Conservation (phyloP, 495 filamentous ascomycete species). For the Amniculicola lignicola region DNA sequence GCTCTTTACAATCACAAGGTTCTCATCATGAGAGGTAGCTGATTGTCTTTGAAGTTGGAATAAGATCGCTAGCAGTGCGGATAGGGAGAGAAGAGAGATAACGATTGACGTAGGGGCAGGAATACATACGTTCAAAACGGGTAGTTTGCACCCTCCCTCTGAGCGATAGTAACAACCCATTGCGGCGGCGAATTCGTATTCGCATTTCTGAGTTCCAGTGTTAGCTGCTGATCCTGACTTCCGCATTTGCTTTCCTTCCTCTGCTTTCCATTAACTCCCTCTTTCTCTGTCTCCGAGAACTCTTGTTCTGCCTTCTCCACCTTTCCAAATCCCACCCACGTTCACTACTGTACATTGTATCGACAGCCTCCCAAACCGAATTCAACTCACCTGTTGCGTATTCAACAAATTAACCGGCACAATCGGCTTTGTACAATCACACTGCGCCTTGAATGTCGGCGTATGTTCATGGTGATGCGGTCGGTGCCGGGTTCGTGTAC, state of each 20-base stretch:
- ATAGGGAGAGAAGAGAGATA: too few species aligned
- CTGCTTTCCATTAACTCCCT: not conserved
- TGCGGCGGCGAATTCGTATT: conserved; percentile 6
- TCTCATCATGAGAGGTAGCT: too few species aligned
- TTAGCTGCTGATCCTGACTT: not conserved
- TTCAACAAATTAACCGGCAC: conserved; percentile 16
- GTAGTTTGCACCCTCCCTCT: conserved; percentile 16
- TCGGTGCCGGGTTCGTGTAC: not conserved
- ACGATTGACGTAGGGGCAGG: not conserved
- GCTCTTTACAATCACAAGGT: too few species aligned
- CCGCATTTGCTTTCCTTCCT: not conserved
- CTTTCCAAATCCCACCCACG: not conserved
- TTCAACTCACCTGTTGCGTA: conserved; percentile 4
- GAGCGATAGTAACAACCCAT: conserved; percentile 22
- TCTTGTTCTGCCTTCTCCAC: not conserved
- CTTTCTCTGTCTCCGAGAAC: not conserved
- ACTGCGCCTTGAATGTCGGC: conserved; percentile 17
- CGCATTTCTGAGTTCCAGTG: conserved; percentile 7
- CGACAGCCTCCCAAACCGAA: not conserved
- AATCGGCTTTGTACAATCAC: conserved; percentile 14
- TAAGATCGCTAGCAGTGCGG: too few species aligned
- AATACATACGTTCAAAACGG: conserved; percentile 3
- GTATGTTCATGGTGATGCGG: conserved; percentile 24
- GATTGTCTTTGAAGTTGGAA: too few species aligned
- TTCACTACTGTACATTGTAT: not conserved